Evolutionary conservation across 805 yeast species (phyloP), one percentile per base, ranked within the genome.

Genomic region (Kazachstania martiniae): DNA sequence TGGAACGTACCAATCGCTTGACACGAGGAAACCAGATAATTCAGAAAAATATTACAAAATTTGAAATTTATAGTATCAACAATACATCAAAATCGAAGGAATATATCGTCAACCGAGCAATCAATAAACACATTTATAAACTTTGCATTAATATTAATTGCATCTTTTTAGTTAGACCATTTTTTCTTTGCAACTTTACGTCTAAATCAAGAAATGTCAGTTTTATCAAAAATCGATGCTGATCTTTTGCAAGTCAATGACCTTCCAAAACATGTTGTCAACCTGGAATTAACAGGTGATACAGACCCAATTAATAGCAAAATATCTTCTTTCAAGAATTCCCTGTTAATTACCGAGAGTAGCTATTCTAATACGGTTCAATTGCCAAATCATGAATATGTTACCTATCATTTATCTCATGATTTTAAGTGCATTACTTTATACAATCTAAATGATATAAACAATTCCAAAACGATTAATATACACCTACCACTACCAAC

Each of bases 151-250:
- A n/a, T n/a, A n/a, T n/a, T n/a, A n/a, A n/a, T n/a, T n/a, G n/a
- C n/a, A n/a, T n/a, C n/a, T n/a, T n/a, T n/a, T n/a, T n/a, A n/a
- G n/a, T n/a, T n/a, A n/a, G n/a, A n/a, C n/a, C n/a, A n/a, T n/a
- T n/a, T n/a, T n/a, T n/a, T n/a, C n/a, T n/a, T n/a, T n/a, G n/a
- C n/a, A n/a, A n/a, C n/a, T n/a, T n/a, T n/a, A n/a, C n/a, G n/a
- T n/a, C n/a, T n/a, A n/a, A n/a, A n/a, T n/a, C n/a, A n/a, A n/a
- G 10, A 19, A 10, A 32, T 30, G 33, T 16, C 37, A 10, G 14
- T 30, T 14, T 22, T 53, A 21, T 52, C 56, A 6, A 52, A 48
- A 31, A 33, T 53, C 26, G 59, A 51, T 37, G 47, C 42, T 4
- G 40, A 47, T 35, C 29, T 51, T 12, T 43, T 44, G 12, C 49